A percentile compares a stretch with the other conserved stretches of the same genome.
Evolutionary conservation across 306 rosid genomes (phyloP).

Genomic region (Medicago arabica): DNA sequence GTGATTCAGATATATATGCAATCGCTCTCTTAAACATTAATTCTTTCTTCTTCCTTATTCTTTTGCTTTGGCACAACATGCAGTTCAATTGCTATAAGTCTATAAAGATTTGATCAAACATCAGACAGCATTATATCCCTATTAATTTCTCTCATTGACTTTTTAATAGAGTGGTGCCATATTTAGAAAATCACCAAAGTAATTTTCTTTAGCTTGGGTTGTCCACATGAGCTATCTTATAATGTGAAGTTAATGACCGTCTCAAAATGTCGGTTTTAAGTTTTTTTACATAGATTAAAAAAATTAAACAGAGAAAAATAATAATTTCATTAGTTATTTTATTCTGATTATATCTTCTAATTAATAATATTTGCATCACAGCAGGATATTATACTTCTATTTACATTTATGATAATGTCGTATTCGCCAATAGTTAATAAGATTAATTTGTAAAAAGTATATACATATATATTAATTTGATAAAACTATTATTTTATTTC

Average conservation of each 20-base stretch:
- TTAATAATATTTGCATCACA: too few relatives aligned
- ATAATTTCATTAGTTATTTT: too few relatives aligned
- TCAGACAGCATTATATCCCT: conserved; percentile 15
- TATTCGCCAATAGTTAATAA: too few relatives aligned
- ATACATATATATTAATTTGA: too few relatives aligned
- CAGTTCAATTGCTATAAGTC: conserved; percentile 29
- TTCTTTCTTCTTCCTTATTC: not conserved
- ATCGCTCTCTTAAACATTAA: not conserved
- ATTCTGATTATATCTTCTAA: too few relatives aligned
- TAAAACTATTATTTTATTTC: too few relatives aligned
- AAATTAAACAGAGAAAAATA: too few relatives aligned
- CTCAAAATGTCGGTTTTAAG: too few relatives aligned
- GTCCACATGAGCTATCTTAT: not conserved
- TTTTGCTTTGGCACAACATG: not conserved
- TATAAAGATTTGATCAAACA: conserved; percentile 34
- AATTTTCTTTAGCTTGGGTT: not conserved
- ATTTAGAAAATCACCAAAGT: conserved; percentile 19
- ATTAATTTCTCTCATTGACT: conserved; percentile 36
- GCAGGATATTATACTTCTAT: too few relatives aligned
- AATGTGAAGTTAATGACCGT: not conserved
- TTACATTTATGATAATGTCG: too few relatives aligned
- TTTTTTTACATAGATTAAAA: too few relatives aligned
- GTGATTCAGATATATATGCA: not conserved
- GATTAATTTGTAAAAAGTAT: too few relatives aligned
- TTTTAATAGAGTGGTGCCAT: conserved; percentile 23